Conservation (phyloP, 2,329 filamentous ascomycete genomes). For the Colletotrichum neosansevieriae region DNA sequence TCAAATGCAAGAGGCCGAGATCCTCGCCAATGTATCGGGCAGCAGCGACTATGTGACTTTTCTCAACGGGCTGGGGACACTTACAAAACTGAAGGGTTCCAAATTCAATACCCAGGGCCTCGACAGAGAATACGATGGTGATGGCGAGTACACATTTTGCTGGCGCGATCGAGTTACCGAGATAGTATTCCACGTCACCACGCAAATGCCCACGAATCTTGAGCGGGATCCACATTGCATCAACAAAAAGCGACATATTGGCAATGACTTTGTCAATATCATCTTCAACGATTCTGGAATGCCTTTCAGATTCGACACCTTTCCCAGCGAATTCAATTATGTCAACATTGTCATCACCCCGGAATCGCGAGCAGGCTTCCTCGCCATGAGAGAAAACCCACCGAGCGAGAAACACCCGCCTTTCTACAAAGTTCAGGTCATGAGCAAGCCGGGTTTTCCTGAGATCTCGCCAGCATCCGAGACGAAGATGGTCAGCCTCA, state of each 20-base stretch:
- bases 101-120: slow-evolving; percentile 94
- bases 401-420: slow-evolving; percentile 53
- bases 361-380: slow-evolving; percentile 81
- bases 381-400: slow-evolving; percentile 68
- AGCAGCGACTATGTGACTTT: slow-evolving; percentile 91
- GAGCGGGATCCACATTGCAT: slow-evolving; percentile 81
- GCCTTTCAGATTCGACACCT: slow-evolving; percentile 89
- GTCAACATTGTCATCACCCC: slow-evolving; percentile 97
- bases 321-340: slow-evolving; percentile 95
- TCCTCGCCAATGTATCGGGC: slow-evolving; percentile 87
- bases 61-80: slow-evolving; percentile 82
- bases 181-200: slow-evolving; percentile 94
- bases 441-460: slow-evolving; percentile 90
- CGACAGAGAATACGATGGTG: slow-evolving; percentile 79
- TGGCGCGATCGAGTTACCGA: slow-evolving; percentile 97
- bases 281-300: slow-evolving; percentile 97
- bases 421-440: slow-evolving; percentile 91
- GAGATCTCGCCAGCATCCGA: slow-evolving; percentile 91
- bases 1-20: slow-evolving; percentile 85
- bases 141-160: slow-evolving; percentile 90
- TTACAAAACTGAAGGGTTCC: slow-evolving; percentile 83
- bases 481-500: slow-evolving; percentile 87
- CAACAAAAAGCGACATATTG: slow-evolving; percentile 93
- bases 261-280: slow-evolving; percentile 98
- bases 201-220: slow-evolving; percentile 94